Base-by-base conservation (phyloP, 2,329 filamentous ascomycete species). In the Clonostachys sp. region DNA sequence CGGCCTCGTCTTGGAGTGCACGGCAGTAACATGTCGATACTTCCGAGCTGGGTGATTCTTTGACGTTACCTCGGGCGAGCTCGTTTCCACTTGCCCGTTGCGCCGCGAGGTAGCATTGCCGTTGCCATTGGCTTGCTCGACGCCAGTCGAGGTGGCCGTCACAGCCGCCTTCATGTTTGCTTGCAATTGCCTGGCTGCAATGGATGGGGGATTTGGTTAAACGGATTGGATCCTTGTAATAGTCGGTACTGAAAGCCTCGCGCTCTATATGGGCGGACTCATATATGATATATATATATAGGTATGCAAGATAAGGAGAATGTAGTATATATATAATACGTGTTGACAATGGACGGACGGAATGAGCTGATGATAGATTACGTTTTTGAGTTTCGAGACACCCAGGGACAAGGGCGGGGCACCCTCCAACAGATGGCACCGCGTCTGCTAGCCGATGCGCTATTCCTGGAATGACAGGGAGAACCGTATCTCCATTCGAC, bases 11-110 rank as follows among this genome's bases (percentile, higher is more conserved):
- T 79, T 64, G 8, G 84, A 83, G 67, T 99, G 94, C 35, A 95
- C 83, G 34, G 91, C 91, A 50, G 88, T 89, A 53, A 95, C 84
- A 80, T 99, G 94, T 55, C 90, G 87, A 72, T 97, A 97, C 65
- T 91, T 94, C 58, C 71, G 79, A 49, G 55, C 49, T 16, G 54
- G 54, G 46, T 56, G 57, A 42, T 53, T 55, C 13, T 34, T 30
- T 17, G 51, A 49, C 47, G 62, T 55, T 45, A 49, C 53, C 44
- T 59, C 59, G 44, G 56, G 59, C 53, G 57, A 59, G 53, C 56
- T 60, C 53, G 57, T 61, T 53, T 55, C 51, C 44, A 48, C 39
- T 35, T 49, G 24, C 24, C 24, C 40, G 39, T 50, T 51, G 45
- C 47, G 47, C 1, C 34, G 47, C 17, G 35, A 17, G 38, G 35